phyloP scores from a whole-genome alignment of 176 grass and related monocot genomes.

The Tillandsia leiboldiana region DNA sequence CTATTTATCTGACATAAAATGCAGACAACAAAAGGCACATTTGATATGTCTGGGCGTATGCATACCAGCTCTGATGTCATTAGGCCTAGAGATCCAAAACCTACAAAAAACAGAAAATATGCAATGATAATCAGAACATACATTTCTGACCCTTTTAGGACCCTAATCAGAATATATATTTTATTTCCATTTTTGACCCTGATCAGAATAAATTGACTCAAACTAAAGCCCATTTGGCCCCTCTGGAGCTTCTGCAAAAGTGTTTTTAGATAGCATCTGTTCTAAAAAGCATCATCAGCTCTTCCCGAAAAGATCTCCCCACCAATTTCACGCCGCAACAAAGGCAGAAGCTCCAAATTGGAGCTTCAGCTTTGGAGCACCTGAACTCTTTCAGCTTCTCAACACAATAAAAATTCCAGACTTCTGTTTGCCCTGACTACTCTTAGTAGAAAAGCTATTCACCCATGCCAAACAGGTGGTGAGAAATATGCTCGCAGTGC shows the following conservation, averaged over 20 bases:
- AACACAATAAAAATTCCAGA: no score
- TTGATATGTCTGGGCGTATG: neutral
- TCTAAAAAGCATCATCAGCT: no score
- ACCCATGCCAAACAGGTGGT: neutral
- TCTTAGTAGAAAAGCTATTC: no score
- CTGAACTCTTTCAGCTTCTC: no score
- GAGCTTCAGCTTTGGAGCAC: no score
- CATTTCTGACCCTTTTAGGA: neutral
- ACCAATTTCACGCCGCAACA: no score
- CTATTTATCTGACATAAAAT: constrained; percentile 7
- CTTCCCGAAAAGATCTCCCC: no score
- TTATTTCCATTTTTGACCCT: neutral
- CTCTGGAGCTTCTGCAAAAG: no score
- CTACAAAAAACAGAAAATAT: constrained; percentile 22
- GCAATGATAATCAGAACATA: constrained; percentile 8
- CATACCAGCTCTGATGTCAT: constrained; percentile 71
- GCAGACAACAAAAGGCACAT: neutral
- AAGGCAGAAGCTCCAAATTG: no score
- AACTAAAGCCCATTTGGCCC: no score
- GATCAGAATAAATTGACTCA: no score
- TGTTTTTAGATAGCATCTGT: no score
- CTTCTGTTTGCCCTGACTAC: neutral
- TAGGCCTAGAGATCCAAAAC: constrained; percentile 68
- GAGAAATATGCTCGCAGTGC: neutral
- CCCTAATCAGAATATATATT: neutral